phyloP scores from a whole-genome alignment of 2,329 filamentous ascomycete species.

The Aspergillus texensis region DNA sequence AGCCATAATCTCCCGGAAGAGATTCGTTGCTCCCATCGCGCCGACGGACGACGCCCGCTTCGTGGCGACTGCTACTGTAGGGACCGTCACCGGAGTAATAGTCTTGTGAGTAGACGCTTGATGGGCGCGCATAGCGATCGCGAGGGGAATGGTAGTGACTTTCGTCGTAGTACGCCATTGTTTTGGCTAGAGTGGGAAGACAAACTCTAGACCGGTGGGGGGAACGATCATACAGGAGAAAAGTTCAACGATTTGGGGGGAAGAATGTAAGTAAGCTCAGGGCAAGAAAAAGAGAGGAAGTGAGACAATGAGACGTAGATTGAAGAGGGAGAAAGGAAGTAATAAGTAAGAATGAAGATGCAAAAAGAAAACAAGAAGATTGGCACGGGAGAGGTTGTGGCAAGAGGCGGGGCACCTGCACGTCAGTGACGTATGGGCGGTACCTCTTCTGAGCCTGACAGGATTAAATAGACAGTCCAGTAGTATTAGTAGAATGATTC shows the following conservation, averaged over 20 bases:
- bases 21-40: conserved; percentile 71
- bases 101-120: conserved; percentile 28
- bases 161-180: conserved; percentile 43
- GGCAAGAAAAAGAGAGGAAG: conserved; percentile 11
- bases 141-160: conserved; percentile 31
- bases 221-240: conserved; percentile 10
- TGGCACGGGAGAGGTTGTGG: conserved; percentile 8
- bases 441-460: not conserved
- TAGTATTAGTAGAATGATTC: not conserved
- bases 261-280: not conserved
- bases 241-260: not conserved
- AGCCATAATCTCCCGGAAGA: conserved; percentile 60
- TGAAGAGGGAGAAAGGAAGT: not conserved
- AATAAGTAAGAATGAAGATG: not conserved
- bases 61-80: conserved; percentile 15
- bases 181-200: conserved; percentile 9
- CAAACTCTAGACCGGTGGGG: conserved; percentile 1
- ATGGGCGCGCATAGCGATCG: conserved; percentile 35
- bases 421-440: conserved; percentile 5
- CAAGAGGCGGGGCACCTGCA: conserved; percentile 8
- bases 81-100: conserved; percentile 30
- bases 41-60: conserved; percentile 25
- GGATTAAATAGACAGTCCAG: not conserved
- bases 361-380: not conserved
- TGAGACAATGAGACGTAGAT: not conserved